Evolutionary conservation across 2,329 filamentous ascomycete genomes (phyloP), one percentile per base, ranked within the genome.

Genomic region (Scortechinia acanthostroma): DNA sequence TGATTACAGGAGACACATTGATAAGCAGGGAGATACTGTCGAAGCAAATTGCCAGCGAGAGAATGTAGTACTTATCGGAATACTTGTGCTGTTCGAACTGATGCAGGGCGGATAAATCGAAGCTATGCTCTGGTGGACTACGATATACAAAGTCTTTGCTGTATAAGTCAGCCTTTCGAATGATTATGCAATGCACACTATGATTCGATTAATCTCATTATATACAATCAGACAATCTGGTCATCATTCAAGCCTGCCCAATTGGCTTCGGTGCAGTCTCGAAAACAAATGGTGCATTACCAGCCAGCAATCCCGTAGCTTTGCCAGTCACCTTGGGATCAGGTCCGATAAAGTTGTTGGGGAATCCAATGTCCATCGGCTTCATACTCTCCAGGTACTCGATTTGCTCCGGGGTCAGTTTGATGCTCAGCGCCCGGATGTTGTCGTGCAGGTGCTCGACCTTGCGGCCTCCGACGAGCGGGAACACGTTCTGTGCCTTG

Each of bases 401-500:
- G 17, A 40, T 19, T 17, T 40, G 35, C 35, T 40, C 6, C 35
- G 10, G 10, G 6, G 35, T 40, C 6, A 40, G 17, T 17, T 19
- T 10, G 17, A 40, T 40, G 13, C 20, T 19, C 35, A 40, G 6
- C 35, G 35, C 35, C 17, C 17, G 35, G 17, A 40, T 40, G 17
- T 40, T 40, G 35, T 40, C 35, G 10, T 40, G 35, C 35, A 40
- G 20, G 20, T 40, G 35, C 35, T 53, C 50, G 20, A 56, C 33
- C 42, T 47, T 50, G 52, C 48, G 61, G 49, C 52, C 35, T 15
- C 35, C 35, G 17, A 40, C 10, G 6, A 40, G 6, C 6, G 35
- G 60, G 52, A 76, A 75, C 3, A 77, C 67, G 51, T 76, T 66
- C 0, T 71, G 66, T 1, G 70, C 61, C 54, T 77, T 76, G 33